These are phyloP conservation scores for Aspergillus ochraceus DNA, from an alignment of 2,329 filamentous ascomycete genomes.

Conservation along the genomic window DNA sequence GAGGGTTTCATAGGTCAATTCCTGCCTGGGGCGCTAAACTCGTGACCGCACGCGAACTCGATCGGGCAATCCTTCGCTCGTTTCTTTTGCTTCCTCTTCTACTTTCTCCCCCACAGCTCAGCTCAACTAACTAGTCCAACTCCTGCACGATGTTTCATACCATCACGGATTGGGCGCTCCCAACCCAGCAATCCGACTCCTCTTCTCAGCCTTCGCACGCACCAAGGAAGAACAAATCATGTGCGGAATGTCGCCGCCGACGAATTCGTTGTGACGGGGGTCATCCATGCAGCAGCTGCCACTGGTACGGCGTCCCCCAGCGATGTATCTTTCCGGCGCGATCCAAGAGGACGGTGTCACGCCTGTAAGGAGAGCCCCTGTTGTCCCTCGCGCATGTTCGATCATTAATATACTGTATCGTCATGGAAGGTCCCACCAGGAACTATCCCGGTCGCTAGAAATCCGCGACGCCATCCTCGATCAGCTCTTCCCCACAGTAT, in stretches of 20 bases:
- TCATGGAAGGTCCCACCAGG: background rate
- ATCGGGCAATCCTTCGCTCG: background rate
- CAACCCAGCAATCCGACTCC: background rate
- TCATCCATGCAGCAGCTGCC: conserved; percentile 7
- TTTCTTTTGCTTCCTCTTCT: too few relatives aligned
- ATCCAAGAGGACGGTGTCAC: background rate
- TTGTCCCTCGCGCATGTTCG: background rate
- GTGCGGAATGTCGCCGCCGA: conserved; percentile 7
- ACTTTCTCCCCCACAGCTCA: background rate
- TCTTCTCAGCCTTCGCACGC: background rate
- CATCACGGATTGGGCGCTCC: background rate
- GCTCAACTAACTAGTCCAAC: background rate
- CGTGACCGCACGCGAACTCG: background rate
- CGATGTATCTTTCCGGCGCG: conserved; percentile 6
- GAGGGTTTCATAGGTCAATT: too few relatives aligned
- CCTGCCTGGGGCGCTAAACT: too few relatives aligned
- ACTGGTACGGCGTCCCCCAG: conserved; percentile 7
- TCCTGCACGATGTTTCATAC: background rate
- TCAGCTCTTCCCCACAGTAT: background rate
- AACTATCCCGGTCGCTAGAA: background rate
- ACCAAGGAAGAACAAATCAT: conserved; percentile 5
- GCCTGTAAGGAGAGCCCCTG: background rate
- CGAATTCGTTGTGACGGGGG: conserved; percentile 10
- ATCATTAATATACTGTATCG: background rate
- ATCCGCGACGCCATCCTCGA: background rate